Evolutionary conservation across 169 alveolate genomes (phyloP), one percentile per base, ranked within the genome.

Genomic region (Plasmodium vinckei): DNA sequence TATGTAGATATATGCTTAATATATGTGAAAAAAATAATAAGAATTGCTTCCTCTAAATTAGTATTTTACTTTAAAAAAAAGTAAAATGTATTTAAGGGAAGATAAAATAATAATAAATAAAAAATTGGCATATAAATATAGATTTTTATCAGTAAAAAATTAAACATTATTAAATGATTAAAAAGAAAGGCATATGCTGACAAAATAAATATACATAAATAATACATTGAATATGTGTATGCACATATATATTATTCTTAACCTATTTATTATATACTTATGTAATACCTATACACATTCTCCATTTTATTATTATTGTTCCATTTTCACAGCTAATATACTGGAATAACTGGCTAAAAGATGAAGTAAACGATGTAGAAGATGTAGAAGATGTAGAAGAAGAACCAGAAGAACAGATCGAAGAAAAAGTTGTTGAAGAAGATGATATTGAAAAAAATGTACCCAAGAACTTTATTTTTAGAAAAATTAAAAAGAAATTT

Each of bases 111-210:
- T 19, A 46, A 54, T 47, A 70, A 39, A 70, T 47, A 7, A 70
- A 51, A 19, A 68, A 53, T 9, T 53, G 57, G 73, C 89, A 79
- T 69, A 54, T 12, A 23, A 64, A 51, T 65, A 15, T 65, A 15
- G 73, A 19, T 69, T 57, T 84, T 84, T 71, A 84, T 84, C 91
- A 84, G 42, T 42, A 84, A 69, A 54, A 68, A 77, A 19, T 63
- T 17, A 46, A 53, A 19, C 3, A 73, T 39, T 25, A n/a, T 44
- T 77, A 51, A 77, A 77, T 57, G 89, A 79, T 79, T 13, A 84
- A 84, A 71, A 68, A 59, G 54, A 84, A 84, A 84, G 91, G 91
- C 91, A 53, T 84, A 53, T 84, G 91, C 91, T 69, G 49, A 84
- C 91, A 84, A 60, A 2, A 23, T 51, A 51, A 12, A 51, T 51